phyloP scores from a whole-genome alignment of 306 rosid genomes.

The Luffa aegyptiaca region DNA sequence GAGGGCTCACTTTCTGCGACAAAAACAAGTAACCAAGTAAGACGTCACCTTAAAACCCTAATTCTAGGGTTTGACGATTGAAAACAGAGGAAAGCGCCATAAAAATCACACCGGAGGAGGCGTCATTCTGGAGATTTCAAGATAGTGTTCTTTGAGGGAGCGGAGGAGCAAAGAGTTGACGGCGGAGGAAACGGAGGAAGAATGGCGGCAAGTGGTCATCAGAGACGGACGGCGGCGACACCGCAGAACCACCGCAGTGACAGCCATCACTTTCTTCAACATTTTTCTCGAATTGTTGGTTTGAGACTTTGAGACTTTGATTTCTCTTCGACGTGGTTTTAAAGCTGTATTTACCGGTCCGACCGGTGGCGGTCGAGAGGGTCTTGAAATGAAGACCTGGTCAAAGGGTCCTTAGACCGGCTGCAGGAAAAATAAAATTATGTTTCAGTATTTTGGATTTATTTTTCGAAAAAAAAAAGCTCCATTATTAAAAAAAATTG shows the following conservation, averaged over 20 bases:
- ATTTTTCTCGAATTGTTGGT: conserved; percentile 16
- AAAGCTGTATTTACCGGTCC: background rate
- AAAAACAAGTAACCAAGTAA: background rate
- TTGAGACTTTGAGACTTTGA: background rate
- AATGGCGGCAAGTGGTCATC: conserved; percentile 14
- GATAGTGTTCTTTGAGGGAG: conserved; percentile 86
- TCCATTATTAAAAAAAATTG: no score
- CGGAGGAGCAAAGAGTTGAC: conserved; percentile 67
- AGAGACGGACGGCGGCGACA: conserved; percentile 11
- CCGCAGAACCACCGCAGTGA: conserved; percentile 22
- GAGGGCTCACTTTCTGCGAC: conserved; percentile 67
- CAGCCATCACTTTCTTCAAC: conserved; percentile 46
- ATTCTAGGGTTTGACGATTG: background rate
- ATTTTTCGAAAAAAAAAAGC: background rate
- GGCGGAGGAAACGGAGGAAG: conserved; percentile 47
- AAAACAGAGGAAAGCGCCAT: background rate
- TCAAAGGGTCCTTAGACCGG: background rate
- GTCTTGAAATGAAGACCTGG: background rate
- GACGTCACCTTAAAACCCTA: conserved; percentile 15
- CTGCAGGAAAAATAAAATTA: background rate
- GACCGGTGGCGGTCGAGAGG: background rate
- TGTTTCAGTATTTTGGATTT: background rate
- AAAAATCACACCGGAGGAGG: conserved; percentile 62
- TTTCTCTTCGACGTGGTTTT: background rate
- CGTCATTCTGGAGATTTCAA: conserved; percentile 65